A percentile compares a stretch with the other conserved stretches of the same genome.
Evolutionary conservation across 352 stramenopile genomes (phyloP).

Genomic region (Phytophthora brassicae): DNA sequence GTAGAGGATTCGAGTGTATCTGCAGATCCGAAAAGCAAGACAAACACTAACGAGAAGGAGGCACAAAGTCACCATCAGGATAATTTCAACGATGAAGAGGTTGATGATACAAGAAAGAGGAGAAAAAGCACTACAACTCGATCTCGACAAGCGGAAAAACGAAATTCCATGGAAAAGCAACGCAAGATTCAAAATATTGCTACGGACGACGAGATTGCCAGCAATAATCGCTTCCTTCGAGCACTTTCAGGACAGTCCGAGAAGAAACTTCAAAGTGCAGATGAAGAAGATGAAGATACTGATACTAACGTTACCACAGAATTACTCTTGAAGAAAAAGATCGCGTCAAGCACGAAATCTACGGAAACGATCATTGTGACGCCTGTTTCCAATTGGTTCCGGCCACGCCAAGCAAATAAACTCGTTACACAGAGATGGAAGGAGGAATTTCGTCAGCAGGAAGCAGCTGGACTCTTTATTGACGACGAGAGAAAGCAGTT

Average conservation of each 20-base stretch:
- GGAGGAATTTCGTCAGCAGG: slow-evolving; percentile 44
- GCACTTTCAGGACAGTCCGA: slow-evolving; percentile 25
- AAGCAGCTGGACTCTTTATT: slow-evolving; percentile 49
- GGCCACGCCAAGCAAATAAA: background rate
- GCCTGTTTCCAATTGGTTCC: slow-evolving; percentile 19
- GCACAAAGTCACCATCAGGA: slow-evolving; percentile 1
- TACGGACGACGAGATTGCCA: slow-evolving; percentile 23
- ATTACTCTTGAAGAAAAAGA: slow-evolving; percentile 15
- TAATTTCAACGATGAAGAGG: slow-evolving; percentile 1
- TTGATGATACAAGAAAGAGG: background rate
- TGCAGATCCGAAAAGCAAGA: background rate
- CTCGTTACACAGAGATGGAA: slow-evolving; percentile 30
- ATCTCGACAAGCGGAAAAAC: slow-evolving; percentile 31
- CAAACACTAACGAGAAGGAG: slow-evolving; percentile 7
- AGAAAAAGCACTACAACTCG: background rate
- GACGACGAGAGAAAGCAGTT: slow-evolving; percentile 39
- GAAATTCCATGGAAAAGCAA: slow-evolving; percentile 42
- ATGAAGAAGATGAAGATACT: slow-evolving; percentile 15
- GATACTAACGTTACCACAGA: slow-evolving; percentile 9
- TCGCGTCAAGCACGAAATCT: background rate
- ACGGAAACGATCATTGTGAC: slow-evolving; percentile 25
- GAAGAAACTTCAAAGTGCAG: background rate
- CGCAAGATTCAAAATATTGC: slow-evolving; percentile 27
- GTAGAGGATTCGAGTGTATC: background rate
- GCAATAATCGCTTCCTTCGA: slow-evolving; percentile 62